phyloP scores from a whole-genome alignment of 2,329 filamentous ascomycete species.

The Aspergillus sergii region DNA sequence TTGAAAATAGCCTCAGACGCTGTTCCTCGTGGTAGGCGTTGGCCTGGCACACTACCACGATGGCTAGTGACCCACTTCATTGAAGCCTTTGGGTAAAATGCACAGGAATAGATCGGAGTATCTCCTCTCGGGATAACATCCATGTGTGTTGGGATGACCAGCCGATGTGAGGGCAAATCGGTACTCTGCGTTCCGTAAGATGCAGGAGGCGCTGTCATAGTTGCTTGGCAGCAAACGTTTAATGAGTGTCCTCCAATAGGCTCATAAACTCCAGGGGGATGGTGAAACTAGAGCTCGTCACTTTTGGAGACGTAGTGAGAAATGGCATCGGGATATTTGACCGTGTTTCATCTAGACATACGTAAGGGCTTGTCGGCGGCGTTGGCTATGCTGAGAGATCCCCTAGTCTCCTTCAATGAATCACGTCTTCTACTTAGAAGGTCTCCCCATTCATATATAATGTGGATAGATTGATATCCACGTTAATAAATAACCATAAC shows the following conservation, averaged over 20 bases:
- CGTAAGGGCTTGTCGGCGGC: neutral
- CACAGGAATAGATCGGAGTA: neutral
- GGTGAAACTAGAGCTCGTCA: neutral
- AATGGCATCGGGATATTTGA: neutral
- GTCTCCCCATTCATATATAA: neutral
- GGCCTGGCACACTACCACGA: neutral
- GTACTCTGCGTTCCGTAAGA: neutral
- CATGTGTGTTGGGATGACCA: neutral
- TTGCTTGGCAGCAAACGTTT: neutral
- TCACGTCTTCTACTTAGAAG: neutral
- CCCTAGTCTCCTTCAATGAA: neutral
- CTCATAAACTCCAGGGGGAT: neutral
- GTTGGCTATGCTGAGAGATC: neutral
- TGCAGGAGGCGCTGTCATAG: neutral
- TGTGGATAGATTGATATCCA: neutral
- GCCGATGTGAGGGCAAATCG: neutral
- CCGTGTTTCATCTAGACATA: neutral
- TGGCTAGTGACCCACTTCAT: neutral
- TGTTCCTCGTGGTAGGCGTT: neutral
- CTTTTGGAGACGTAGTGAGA: neutral
- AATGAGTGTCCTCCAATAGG: neutral
- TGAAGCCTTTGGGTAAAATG: neutral
- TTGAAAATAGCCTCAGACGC: neutral
- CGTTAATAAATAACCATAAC: neutral
- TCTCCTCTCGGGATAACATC: neutral